Evolutionary conservation across 2,329 filamentous ascomycete species (phyloP), one percentile per base, ranked within the genome.

Genomic region (Monascus ruber): DNA sequence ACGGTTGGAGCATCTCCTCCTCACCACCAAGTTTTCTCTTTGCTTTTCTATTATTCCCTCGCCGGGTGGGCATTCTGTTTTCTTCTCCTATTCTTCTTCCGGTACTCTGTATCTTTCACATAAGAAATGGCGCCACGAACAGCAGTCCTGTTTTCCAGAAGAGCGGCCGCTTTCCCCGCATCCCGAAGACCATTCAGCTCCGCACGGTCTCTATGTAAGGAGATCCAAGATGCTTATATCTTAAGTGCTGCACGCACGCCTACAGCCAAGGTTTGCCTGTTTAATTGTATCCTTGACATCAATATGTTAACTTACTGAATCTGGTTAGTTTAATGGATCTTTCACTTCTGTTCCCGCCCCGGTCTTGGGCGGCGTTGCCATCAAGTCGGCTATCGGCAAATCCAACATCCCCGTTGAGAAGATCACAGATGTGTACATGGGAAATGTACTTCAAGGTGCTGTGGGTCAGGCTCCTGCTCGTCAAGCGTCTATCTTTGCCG

Each of bases 391-490:
- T 26, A 65, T 98, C 39, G 76, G 81, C 51, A 94, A 91, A 64
- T 93, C 88, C 38, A 81, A 79, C 47, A 75, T 96, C 5, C 88
- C 91, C 1, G 63, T 78, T 38, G 78, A 81, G 28, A 83, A 83
- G 58, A 85, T 96, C 55, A 83, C 81, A 47, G 84, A 94, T 64
- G 86, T 96, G 10, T 96, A 96, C 70, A 94, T 96, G 85, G 91
- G 91, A 58, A 94, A 95, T 55, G 91, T 96, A 6, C 74, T 96
- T 32, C 81, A 87, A 62, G 89, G 74, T 34, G 76, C 76, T 11
- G 75, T 91, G 5, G 91, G 91, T 34, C 91, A 98, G 66, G 78
- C 91, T 0, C 91, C 91, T 2, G 89, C 91, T 24, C 79, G 91
- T 36, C 91, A 98, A 68, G 91, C 91, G 7, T 71, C 78, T 48